Evolutionary conservation across 1,284 basidiomycete genomes (phyloP).

Genomic region (Trichosporon sp.): DNA sequence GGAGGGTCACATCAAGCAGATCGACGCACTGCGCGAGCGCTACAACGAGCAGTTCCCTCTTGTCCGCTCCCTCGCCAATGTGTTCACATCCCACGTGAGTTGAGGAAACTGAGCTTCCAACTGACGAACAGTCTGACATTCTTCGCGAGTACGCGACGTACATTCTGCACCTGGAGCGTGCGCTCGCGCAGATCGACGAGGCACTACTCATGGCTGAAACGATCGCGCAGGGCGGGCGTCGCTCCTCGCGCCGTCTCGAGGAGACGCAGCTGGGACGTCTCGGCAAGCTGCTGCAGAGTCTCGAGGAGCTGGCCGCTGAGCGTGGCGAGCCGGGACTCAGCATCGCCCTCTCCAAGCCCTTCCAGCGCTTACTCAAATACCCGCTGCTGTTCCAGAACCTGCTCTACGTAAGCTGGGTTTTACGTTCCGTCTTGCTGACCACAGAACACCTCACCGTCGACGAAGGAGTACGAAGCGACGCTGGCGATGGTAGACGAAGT

Average conservation of each 20-base stretch:
- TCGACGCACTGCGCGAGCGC: slow-evolving; percentile 75
- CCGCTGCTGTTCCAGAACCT: slow-evolving; percentile 96
- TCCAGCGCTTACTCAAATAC: slow-evolving; percentile 94
- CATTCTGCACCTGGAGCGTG: slow-evolving; percentile 85
- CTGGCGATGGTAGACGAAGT: slow-evolving; percentile 96
- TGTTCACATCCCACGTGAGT: slow-evolving; percentile 88
- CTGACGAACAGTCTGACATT: slow-evolving; percentile 72
- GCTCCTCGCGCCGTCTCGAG: slow-evolving; percentile 32
- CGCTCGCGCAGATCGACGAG: slow-evolving; percentile 81
- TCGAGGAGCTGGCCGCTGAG: slow-evolving; percentile 77
- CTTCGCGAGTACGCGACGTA: slow-evolving; percentile 88
- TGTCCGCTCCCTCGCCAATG: slow-evolving; percentile 84
- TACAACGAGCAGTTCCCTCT: slow-evolving; percentile 92
- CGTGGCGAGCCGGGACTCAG: slow-evolving; percentile 90
- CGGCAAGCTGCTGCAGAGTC: slow-evolving; percentile 54
- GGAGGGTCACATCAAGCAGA: slow-evolving; percentile 80
- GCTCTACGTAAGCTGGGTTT: slow-evolving; percentile 64
- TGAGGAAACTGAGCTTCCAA: neutral
- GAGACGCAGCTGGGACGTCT: slow-evolving; percentile 32
- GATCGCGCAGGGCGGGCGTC: slow-evolving; percentile 67
- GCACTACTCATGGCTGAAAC: slow-evolving; percentile 59
- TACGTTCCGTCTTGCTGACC: neutral
- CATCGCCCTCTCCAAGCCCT: slow-evolving; percentile 93
- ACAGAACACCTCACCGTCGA: slow-evolving; percentile 84
- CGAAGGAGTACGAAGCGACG: slow-evolving; percentile 94